These are phyloP conservation scores for Mycena amicta DNA, from an alignment of 768 basidiomycete genomes.

Conservation along the genomic window DNA sequence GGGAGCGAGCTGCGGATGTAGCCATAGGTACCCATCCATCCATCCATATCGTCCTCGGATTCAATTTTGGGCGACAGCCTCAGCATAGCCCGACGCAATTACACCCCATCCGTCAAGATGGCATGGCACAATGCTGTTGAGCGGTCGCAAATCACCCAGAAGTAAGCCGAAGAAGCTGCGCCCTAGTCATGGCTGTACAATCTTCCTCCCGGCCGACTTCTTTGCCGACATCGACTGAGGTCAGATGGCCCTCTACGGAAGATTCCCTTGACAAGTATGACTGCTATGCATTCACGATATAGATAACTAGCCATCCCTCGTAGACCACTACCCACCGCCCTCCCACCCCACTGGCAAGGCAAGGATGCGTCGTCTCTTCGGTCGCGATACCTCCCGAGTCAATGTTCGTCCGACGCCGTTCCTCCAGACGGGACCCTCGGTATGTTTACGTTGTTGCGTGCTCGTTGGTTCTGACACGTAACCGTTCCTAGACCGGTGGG, in stretches of 20 bases:
- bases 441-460: too few relatives aligned
- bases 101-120: background rate
- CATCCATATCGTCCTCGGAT: too few relatives aligned
- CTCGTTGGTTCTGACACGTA: too few relatives aligned
- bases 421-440: conserved; percentile 3
- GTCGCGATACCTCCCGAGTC: conserved; percentile 3
- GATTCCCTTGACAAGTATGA: background rate
- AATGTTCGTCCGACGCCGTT: conserved; percentile 10
- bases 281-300: background rate
- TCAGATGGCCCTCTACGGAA: background rate
- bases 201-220: background rate
- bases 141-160: background rate
- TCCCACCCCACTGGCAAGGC: background rate
- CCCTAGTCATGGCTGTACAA: background rate
- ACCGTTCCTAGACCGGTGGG: background rate
- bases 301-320: background rate
- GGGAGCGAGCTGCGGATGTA: background rate
- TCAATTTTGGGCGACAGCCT: background rate
- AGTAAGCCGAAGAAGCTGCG: background rate
- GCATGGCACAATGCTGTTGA: background rate
- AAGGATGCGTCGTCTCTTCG: conserved; percentile 20
- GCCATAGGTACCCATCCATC: background rate
- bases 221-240: background rate
- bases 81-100: background rate
- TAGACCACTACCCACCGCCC: background rate